phyloP scores from a whole-genome alignment of 352 stramenopile genomes.

The Discostella stelligera region DNA sequence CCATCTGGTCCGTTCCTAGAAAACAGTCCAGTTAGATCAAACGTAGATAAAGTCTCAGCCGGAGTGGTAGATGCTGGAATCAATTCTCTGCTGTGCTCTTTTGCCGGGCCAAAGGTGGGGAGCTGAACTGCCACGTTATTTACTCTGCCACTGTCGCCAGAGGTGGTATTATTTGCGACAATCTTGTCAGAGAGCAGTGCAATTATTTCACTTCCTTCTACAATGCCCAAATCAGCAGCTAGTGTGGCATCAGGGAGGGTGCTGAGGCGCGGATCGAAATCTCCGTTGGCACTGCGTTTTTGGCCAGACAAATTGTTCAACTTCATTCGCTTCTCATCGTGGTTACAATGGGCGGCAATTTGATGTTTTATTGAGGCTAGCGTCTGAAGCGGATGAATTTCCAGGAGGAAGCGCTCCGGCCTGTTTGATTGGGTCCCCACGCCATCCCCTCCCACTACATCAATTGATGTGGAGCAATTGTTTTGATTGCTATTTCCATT shows the following conservation, averaged over 20 bases:
- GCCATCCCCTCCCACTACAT: conserved; percentile 1
- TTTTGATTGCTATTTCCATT: neutral
- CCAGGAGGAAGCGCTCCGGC: conserved; percentile 63
- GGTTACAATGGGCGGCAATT: conserved; percentile 64
- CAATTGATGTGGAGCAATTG: neutral
- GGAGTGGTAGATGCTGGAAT: conserved; percentile 1
- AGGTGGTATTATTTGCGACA: neutral
- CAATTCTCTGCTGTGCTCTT: conserved; percentile 42
- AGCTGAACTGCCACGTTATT: neutral
- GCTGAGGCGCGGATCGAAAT: conserved; percentile 26
- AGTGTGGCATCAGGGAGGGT: conserved; percentile 41
- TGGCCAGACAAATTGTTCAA: conserved; percentile 39
- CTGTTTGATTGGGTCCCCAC: conserved; percentile 7
- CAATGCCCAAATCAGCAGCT: conserved; percentile 74
- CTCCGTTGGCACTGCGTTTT: conserved; percentile 1
- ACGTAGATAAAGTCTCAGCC: conserved; percentile 10
- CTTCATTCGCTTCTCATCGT: conserved; percentile 47
- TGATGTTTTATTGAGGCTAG: conserved; percentile 69
- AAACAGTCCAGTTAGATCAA: conserved; percentile 74
- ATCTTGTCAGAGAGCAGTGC: conserved; percentile 41
- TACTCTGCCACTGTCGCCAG: conserved; percentile 1
- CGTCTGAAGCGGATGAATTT: conserved; percentile 82
- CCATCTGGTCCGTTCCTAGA: conserved; percentile 40
- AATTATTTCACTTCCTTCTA: conserved; percentile 70
- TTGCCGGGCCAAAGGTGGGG: neutral